These are phyloP conservation scores for Boletus vermiculosoides DNA, from an alignment of 768 basidiomycete species.

Conservation along the genomic window DNA sequence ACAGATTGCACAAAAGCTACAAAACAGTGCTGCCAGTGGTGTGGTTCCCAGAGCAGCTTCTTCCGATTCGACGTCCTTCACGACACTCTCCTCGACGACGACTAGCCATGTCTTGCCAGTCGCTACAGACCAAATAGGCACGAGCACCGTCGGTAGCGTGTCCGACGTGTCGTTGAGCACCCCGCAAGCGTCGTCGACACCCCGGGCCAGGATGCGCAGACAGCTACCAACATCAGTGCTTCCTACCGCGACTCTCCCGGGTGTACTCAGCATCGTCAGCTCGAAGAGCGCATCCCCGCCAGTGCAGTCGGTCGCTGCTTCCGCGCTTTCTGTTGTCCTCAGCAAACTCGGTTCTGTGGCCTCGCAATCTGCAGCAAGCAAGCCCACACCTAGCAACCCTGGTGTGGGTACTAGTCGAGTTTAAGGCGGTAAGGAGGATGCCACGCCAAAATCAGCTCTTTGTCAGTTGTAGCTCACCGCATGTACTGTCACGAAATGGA, in stretches of 20 bases:
- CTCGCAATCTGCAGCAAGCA: neutral
- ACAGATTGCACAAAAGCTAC: neutral
- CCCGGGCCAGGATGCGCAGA: slow-evolving; percentile 9
- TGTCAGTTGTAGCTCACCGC: slow-evolving; percentile 14
- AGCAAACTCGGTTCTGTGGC: neutral
- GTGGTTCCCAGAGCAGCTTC: slow-evolving; percentile 2
- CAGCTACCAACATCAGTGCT: slow-evolving; percentile 1
- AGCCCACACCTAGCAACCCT: neutral
- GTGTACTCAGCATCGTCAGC: neutral
- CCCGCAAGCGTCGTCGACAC: neutral
- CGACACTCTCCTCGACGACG: neutral
- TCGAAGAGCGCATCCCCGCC: neutral
- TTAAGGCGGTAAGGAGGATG: slow-evolving; percentile 3
- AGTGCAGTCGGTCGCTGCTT: neutral
- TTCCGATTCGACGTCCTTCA: neutral
- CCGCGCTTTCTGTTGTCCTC: neutral
- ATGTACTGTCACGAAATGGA: slow-evolving; percentile 25
- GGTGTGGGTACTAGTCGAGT: neutral
- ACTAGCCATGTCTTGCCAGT: neutral
- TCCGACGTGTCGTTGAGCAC: neutral
- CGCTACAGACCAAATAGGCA: neutral
- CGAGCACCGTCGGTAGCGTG: neutral
- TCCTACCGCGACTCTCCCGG: neutral
- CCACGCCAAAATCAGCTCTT: neutral
- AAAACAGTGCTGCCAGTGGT: neutral